Percentiles rank a stretch among this genome's conserved stretches.
Evolutionary conservation across 106 monocot species (phyloP).

Genomic region (Acorus calamus): DNA sequence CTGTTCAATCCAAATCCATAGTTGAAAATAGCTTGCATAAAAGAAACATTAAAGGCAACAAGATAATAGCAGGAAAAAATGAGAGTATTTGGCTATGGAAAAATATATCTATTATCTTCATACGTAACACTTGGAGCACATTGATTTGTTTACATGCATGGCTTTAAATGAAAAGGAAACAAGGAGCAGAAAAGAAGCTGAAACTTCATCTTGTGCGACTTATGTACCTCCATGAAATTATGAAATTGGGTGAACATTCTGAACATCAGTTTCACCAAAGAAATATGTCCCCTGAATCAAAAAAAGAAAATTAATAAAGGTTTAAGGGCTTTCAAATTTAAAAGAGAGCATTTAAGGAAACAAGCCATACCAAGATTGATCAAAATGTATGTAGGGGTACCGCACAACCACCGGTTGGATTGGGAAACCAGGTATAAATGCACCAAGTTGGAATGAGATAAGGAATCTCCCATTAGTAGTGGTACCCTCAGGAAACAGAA

Average conservation of each 20-base stretch:
- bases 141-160: no score
- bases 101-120: no score
- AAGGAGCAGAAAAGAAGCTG: neutral
- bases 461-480: conserved; percentile 89
- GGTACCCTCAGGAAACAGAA: conserved; percentile 94
- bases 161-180: no score
- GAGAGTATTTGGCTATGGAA: no score
- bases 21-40: no score
- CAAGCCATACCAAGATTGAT: conserved; percentile 77
- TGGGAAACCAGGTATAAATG: conserved; percentile 75
- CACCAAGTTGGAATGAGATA: conserved; percentile 90
- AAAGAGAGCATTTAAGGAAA: no score
- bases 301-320: conserved; percentile 5
- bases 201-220: neutral
- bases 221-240: conserved; percentile 89
- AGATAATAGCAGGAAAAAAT: no score
- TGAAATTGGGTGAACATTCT: conserved; percentile 98
- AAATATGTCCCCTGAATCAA: conserved; percentile 67
- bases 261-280: conserved; percentile 77
- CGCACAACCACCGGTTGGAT: conserved; percentile 85
- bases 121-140: no score
- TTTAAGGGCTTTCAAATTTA: neutral
- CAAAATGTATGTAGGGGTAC: conserved; percentile 91
- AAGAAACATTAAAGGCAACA: no score
- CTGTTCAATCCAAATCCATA: conserved; percentile 21